Evolutionary conservation across 345 rosid genomes (phyloP).

Genomic region (Salix viminalis): DNA sequence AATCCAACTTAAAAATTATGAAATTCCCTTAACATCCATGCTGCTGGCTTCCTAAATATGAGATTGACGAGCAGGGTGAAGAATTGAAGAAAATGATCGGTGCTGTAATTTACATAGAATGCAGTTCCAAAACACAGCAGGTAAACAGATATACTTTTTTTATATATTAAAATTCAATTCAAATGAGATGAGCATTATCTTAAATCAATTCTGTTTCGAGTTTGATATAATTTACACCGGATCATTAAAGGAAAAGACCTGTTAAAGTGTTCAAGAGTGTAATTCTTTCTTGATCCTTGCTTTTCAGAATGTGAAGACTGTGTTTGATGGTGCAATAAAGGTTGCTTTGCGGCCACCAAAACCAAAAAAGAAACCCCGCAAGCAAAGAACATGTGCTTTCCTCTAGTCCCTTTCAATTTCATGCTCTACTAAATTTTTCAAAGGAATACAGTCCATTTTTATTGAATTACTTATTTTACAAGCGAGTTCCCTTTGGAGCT

Average conservation of each 20-base stretch:
- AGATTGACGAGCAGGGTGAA: slow-evolving; percentile 46
- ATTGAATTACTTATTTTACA: background rate
- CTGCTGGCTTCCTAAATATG: background rate
- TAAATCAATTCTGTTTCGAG: too few relatives aligned
- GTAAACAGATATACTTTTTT: slow-evolving; percentile 14
- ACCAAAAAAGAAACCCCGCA: slow-evolving; percentile 49
- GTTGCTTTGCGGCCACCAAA: slow-evolving; percentile 65
- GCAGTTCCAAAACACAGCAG: slow-evolving; percentile 87
- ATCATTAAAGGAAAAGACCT: too few relatives aligned
- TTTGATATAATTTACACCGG: too few relatives aligned
- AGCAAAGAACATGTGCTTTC: slow-evolving; percentile 41
- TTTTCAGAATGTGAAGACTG: slow-evolving; percentile 63
- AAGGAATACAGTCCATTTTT: background rate
- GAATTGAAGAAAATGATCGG: slow-evolving; percentile 69
- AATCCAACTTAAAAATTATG: background rate
- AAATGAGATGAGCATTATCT: too few relatives aligned
- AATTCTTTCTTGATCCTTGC: background rate
- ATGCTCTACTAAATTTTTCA: background rate
- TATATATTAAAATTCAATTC: too few relatives aligned
- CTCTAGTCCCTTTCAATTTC: slow-evolving; percentile 19
- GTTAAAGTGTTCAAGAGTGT: background rate
- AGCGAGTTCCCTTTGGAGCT: background rate
- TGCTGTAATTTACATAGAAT: slow-evolving; percentile 63
- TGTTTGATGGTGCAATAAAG: slow-evolving; percentile 68
- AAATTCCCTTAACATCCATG: background rate